A percentile compares a stretch with the other conserved stretches of the same genome.
These are phyloP conservation scores for Aspergillus tamarii DNA, from an alignment of 2,329 filamentous ascomycete species.

Conservation along the genomic window DNA sequence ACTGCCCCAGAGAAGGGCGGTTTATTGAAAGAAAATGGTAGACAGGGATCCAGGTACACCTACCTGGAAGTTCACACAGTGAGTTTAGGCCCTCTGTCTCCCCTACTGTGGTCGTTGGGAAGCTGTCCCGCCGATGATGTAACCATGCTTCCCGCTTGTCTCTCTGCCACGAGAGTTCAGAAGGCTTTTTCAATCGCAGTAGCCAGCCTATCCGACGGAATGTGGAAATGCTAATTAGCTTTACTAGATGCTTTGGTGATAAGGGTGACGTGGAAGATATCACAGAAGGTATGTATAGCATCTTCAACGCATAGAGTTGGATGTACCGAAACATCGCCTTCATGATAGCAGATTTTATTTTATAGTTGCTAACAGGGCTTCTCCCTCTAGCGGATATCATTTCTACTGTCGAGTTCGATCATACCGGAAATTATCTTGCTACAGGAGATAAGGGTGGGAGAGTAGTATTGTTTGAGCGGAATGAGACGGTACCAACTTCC, in stretches of 20 bases:
- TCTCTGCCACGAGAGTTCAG: neutral
- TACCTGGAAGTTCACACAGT: conserved; percentile 99
- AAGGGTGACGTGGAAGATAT: conserved; percentile 99
- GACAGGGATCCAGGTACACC: conserved; percentile 92
- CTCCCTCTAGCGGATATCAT: conserved; percentile 51
- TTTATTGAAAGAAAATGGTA: conserved; percentile 73
- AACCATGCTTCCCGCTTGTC: neutral
- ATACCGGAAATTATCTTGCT: conserved; percentile 57
- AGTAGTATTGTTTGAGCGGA: conserved; percentile 65
- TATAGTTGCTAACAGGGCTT: conserved; percentile 6
- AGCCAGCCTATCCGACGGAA: neutral
- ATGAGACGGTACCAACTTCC: conserved; percentile 74
- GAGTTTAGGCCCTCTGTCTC: conserved; percentile 51
- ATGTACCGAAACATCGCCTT: neutral
- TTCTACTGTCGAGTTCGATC: conserved; percentile 57
- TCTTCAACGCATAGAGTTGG: neutral
- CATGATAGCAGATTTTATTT: neutral
- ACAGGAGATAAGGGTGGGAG: conserved; percentile 56
- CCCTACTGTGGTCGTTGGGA: neutral
- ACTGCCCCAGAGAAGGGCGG: conserved; percentile 35
- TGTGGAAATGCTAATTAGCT: conserved; percentile 8
- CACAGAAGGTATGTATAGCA: conserved; percentile 72
- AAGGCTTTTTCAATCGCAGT: neutral
- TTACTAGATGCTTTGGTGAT: conserved; percentile 92
- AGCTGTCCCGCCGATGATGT: neutral